phyloP scores from a whole-genome alignment of 1,284 basidiomycete genomes.

The Sanghuangporus baumii region DNA sequence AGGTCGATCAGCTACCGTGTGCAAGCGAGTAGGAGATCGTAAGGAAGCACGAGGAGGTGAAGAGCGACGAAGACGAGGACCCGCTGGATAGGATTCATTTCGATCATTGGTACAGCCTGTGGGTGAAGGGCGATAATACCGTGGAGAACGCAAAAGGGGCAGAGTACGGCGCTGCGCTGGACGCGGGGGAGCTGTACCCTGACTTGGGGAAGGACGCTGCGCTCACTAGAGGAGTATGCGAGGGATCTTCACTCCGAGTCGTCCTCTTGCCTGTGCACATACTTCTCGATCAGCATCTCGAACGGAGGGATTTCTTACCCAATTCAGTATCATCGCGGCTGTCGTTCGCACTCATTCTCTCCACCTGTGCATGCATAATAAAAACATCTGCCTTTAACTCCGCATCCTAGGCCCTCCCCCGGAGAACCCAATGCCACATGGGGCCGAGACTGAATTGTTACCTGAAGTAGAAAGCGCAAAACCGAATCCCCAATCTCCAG shows the following conservation, averaged over 20 bases:
- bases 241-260: not conserved
- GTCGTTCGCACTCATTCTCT: too few relatives aligned
- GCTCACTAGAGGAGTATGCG: not conserved
- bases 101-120: not conserved
- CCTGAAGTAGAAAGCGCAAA: too few relatives aligned
- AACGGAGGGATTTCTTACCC: too few relatives aligned
- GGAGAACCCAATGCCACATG: too few relatives aligned
- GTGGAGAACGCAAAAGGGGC: constrained; percentile 12
- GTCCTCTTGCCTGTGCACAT: too few relatives aligned
- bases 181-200: constrained; percentile 10
- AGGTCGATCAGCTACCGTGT: not conserved
- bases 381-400: too few relatives aligned
- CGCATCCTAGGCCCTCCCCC: too few relatives aligned
- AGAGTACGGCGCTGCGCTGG: constrained; percentile 10
- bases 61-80: not conserved
- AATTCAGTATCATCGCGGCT: too few relatives aligned
- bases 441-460: too few relatives aligned
- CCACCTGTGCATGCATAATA: too few relatives aligned
- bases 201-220: not conserved
- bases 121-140: constrained; percentile 8
- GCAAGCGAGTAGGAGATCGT: not conserved
- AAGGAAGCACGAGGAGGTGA: not conserved
- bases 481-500: too few relatives aligned
- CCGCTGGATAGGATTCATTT: constrained; percentile 6
- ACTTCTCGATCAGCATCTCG: too few relatives aligned